phyloP scores from a whole-genome alignment of 306 rosid genomes.

The Geum urbanum region DNA sequence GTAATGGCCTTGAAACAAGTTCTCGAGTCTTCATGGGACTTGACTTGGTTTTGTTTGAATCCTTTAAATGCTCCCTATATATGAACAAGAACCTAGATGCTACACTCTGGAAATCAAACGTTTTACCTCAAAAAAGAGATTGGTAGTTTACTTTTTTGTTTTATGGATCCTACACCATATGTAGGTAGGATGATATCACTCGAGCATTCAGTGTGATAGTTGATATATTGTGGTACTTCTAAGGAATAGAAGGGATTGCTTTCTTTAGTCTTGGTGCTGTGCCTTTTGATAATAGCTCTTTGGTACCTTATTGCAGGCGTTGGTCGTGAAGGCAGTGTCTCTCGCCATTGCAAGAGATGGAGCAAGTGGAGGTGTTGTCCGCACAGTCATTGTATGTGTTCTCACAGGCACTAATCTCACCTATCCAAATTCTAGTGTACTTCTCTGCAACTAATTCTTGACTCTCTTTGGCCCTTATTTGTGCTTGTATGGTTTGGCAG shows the following conservation, averaged over 20 bases:
- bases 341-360: conserved; percentile 98
- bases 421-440: background rate
- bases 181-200: background rate
- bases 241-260: background rate
- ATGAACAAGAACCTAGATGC: background rate
- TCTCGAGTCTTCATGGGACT: background rate
- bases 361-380: conserved; percentile 98
- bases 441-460: background rate
- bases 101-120: background rate
- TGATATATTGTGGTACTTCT: background rate
- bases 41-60: background rate
- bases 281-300: conserved; percentile 16
- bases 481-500: conserved; percentile 30
- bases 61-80: background rate
- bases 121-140: background rate
- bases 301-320: conserved; percentile 42
- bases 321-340: conserved; percentile 89
- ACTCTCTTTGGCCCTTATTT: background rate
- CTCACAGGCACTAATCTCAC: too few relatives aligned
- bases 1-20: background rate
- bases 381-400: conserved; percentile 77
- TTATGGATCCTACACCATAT: background rate
- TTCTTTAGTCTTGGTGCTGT: background rate
- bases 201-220: background rate
- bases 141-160: background rate